Evolutionary conservation across 2,329 filamentous ascomycete species (phyloP).

Genomic region (Plectosphaerella cucumerina): DNA sequence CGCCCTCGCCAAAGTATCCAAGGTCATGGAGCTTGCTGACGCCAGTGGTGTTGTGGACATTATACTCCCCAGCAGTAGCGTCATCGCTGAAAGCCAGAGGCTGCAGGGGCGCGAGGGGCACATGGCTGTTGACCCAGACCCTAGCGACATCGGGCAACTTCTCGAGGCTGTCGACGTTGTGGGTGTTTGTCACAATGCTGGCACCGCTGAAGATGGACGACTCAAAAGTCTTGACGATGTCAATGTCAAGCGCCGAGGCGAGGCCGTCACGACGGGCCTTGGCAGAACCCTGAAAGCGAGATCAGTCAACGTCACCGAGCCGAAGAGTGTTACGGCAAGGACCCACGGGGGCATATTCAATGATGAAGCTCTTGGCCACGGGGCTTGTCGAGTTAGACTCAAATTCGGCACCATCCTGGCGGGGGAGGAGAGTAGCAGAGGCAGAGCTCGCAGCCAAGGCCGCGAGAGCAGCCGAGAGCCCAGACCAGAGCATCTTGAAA

Average conservation of each 20-base stretch:
- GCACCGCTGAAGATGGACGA: constrained; percentile 21
- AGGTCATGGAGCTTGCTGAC: constrained; percentile 31
- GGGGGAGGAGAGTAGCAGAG: too few relatives aligned
- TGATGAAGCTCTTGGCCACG: constrained; percentile 16
- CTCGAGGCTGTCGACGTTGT: constrained; percentile 27
- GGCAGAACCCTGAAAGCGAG: constrained; percentile 1
- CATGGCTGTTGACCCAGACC: constrained; percentile 25
- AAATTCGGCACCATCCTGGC: too few relatives aligned
- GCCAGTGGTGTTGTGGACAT: constrained; percentile 31
- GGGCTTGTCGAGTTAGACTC: too few relatives aligned
- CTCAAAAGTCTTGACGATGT: constrained; percentile 19
- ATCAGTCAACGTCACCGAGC: neutral
- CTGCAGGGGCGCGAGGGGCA: constrained; percentile 12
- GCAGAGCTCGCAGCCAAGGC: too few relatives aligned
- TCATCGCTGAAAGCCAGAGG: constrained; percentile 6
- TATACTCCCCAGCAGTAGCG: constrained; percentile 20
- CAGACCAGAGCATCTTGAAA: too few relatives aligned
- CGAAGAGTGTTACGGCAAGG: neutral
- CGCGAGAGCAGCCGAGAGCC: too few relatives aligned
- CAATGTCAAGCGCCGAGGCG: constrained; percentile 11
- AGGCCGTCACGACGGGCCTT: constrained; percentile 15
- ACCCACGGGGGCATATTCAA: constrained; percentile 16
- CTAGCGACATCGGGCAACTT: constrained; percentile 23
- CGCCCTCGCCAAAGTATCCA: constrained; percentile 32
- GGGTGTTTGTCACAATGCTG: constrained; percentile 20